phyloP scores from a whole-genome alignment of 2,329 filamentous ascomycete genomes.

The Colletotrichum sp. region DNA sequence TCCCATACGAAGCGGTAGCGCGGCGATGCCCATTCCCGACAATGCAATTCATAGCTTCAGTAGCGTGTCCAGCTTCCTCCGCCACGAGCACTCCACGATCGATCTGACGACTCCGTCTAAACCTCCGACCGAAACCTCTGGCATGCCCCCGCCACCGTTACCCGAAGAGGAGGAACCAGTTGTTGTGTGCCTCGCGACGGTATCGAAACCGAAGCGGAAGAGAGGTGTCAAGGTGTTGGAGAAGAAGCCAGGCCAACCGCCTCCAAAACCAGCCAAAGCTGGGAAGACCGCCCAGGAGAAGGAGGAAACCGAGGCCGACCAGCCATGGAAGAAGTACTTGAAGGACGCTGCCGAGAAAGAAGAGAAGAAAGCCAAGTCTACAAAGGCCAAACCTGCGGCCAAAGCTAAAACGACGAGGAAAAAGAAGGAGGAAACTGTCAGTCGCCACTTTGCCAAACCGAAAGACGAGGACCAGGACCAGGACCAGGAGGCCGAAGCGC shows the following conservation, averaged over 20 bases:
- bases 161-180: conserved; percentile 10
- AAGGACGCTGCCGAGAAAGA: conserved; percentile 9
- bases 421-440: conserved; percentile 35
- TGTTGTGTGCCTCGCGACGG: neutral
- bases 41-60: neutral
- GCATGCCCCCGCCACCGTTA: neutral
- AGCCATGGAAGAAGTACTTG: conserved; percentile 41
- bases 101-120: conserved; percentile 19
- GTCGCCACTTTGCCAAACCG: conserved; percentile 35
- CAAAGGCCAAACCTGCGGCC: conserved; percentile 28
- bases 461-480: conserved; percentile 24
- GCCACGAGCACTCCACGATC: conserved; percentile 2
- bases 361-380: neutral
- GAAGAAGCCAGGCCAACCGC: conserved; percentile 13
- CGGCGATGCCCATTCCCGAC: neutral
- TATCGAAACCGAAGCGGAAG: conserved; percentile 16
- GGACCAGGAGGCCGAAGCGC: conserved; percentile 19
- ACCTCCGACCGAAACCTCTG: neutral
- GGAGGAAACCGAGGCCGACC: neutral
- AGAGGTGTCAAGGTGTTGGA: conserved; percentile 12
- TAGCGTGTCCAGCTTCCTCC: conserved; percentile 1
- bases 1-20: neutral
- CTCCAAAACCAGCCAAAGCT: neutral
- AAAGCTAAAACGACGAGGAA: conserved; percentile 13
- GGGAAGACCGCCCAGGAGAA: neutral